Evolutionary conservation across 768 basidiomycete genomes (phyloP), one percentile per base, ranked within the genome.

Genomic region (Pleurotus cornucopiae): DNA sequence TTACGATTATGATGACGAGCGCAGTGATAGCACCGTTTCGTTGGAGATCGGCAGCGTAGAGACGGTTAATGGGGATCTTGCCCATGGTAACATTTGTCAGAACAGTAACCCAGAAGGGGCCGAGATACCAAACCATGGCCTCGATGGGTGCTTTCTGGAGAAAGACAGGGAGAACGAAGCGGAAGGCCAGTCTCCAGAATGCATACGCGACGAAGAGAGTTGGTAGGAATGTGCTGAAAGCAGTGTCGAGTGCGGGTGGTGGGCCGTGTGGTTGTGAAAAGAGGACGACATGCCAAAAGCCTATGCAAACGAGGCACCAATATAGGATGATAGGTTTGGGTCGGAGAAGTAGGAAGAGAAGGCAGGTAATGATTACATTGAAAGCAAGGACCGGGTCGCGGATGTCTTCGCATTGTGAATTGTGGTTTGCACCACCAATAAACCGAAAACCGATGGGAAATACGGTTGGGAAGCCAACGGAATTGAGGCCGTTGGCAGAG

Each of bases 261-360:
- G 76, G 76, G 1, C 74, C 76, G 46, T 72, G 80, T 5, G 88
- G 87, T 63, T 93, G 86, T 6, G 88, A 88, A 63, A 91, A 92
- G 40, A 94, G 78, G 0, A 82, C 74, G 54, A 91, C 75, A 61
- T 94, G 91, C 91, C 92, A 94, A 66, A 82, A 94, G 1, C 91
- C 88, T 45, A 90, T 88, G 71, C 83, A 89, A 5, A 89, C 82
- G n/a, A 91, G 73, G 63, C 78, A 85, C 87, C 88, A 90, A 68
- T 78, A 91, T 2, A 83, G 68, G 30, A 90, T 71, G 59, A 90
- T 77, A 2, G 86, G 76, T 62, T 75, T 82, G 1, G 89, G 89
- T 13, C 89, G 84, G 46, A 94, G 74, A 47, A 94, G 61, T 40
- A 90, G 73, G 67, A 90, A 91, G 45, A 94, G 72, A 25, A 83